Conservation (phyloP, 1,139 yeast species). For the Hansenula lynferdii region DNA sequence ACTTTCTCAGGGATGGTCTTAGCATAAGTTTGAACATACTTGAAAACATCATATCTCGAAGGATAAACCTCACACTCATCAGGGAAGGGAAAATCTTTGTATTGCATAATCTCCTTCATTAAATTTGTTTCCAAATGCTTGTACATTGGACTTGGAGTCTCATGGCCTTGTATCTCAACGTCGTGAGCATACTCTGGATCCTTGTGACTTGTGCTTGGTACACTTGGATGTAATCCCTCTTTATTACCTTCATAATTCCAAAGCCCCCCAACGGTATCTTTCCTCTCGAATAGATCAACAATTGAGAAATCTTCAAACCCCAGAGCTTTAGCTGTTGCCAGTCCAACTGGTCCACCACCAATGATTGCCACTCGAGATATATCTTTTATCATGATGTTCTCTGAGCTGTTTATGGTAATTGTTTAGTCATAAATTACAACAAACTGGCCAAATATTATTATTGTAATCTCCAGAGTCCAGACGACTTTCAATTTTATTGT, state of each 20-base stretch:
- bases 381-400: not conserved
- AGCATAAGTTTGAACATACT: slow-evolving; percentile 39
- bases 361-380: slow-evolving; percentile 34
- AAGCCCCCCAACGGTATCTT: slow-evolving; percentile 41
- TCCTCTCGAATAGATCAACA: slow-evolving; percentile 42
- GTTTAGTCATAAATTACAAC: too few relatives aligned
- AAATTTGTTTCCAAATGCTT: slow-evolving; percentile 50
- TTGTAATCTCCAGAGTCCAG: too few relatives aligned
- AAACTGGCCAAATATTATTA: too few relatives aligned
- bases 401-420: too few relatives aligned
- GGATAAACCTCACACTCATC: slow-evolving; percentile 38
- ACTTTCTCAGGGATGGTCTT: slow-evolving; percentile 24
- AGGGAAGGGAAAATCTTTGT: slow-evolving; percentile 40
- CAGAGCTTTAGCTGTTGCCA: slow-evolving; percentile 46
- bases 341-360: slow-evolving; percentile 66
- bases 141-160: slow-evolving; percentile 19
- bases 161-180: too few relatives aligned
- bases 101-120: slow-evolving; percentile 50
- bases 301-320: slow-evolving; percentile 36
- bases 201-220: slow-evolving; percentile 12
- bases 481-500: too few relatives aligned
- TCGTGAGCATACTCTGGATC: too few relatives aligned
- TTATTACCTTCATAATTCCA: slow-evolving; percentile 35
- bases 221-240: not conserved
- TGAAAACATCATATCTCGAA: slow-evolving; percentile 37